These are phyloP conservation scores for Colletotrichum viniferum DNA, from an alignment of 2,329 filamentous ascomycete species.

Conservation along the genomic window DNA sequence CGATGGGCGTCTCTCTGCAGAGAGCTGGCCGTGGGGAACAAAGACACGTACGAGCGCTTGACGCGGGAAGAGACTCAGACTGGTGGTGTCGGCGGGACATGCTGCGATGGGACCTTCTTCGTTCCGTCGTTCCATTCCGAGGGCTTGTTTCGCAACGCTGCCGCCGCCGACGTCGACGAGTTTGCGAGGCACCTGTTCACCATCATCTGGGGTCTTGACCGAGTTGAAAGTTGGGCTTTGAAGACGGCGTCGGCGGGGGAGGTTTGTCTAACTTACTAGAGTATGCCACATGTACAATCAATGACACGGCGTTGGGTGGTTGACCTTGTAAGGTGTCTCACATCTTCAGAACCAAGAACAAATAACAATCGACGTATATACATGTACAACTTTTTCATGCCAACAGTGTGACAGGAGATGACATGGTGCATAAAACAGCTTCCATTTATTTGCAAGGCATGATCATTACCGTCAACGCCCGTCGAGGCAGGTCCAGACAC, in stretches of 20 bases:
- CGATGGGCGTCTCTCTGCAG: constrained; percentile 24
- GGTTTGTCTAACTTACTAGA: neutral
- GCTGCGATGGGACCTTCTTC: neutral
- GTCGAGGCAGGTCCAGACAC: constrained; percentile 19
- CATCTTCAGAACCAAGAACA: neutral
- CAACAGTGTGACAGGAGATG: constrained; percentile 15
- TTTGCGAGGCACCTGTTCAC: constrained; percentile 12
- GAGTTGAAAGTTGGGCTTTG: constrained; percentile 12
- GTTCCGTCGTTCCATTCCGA: neutral
- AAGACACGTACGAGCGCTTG: neutral
- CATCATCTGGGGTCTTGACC: constrained; percentile 10
- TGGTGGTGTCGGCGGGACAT: neutral
- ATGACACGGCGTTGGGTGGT: neutral
- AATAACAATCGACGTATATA: neutral
- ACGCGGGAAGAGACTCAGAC: neutral
- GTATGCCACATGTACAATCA: neutral
- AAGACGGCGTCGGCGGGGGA: neutral
- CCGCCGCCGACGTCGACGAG: constrained; percentile 16
- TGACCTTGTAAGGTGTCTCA: neutral
- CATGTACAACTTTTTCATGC: constrained; percentile 17
- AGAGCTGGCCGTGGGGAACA: neutral
- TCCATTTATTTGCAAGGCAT: constrained; percentile 23
- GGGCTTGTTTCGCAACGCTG: neutral
- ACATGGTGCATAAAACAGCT: constrained; percentile 22
- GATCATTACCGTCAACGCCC: constrained; percentile 26